Base-by-base conservation (phyloP, 2,329 filamentous ascomycete species). In the Colletotrichum siamense region DNA sequence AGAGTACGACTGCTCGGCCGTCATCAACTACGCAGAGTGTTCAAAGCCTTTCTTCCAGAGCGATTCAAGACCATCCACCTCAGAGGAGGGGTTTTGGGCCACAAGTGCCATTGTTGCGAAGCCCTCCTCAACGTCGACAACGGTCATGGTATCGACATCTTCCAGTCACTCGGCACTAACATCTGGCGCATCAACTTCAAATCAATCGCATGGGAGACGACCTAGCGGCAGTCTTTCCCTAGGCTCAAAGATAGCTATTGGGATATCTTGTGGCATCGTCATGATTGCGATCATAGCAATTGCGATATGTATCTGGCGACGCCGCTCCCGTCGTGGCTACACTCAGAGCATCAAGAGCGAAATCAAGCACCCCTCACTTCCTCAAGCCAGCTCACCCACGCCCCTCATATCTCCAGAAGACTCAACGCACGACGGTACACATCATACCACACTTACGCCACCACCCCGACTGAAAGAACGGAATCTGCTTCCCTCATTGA, bases 381-480 rank as follows among this genome's bases (percentile, higher is more conserved):
- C 80, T 2, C 78, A 79, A 3, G 81, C 81, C 69, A 81, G 82
- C n/a, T 87, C 86, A 2, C 85, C 84, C 0, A 86, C 87, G 16
- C 87, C 86, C 4, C 81, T 89, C 1, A 86, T 87, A 59, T 85
- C 87, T 1, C 84, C 87, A 0, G 80, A 83, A 1, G 73, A 80
- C 9, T 84, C 85, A 1, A 77, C 80, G 10, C 64, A 52, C 5
- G n/a, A 78, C 79, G n/a, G 80, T 55, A 59, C 63, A 44, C 52
- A 65, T 80, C 44, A 74, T 75, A 69, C 78, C 3, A 83, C 83
- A 0, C 78, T 88, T 28, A 88, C 86, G 1, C 88, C 89, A 1
- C 89, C 89, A 1, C 85, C 86, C 3, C 86, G 88, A 22, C 85
- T 91, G 3, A 84, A 86, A 68, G 88, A 90, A 67, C 85, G 89